Evolutionary conservation across 192 early-diverging fungal genomes (phyloP).

Genomic region (Coemansia sp.): DNA sequence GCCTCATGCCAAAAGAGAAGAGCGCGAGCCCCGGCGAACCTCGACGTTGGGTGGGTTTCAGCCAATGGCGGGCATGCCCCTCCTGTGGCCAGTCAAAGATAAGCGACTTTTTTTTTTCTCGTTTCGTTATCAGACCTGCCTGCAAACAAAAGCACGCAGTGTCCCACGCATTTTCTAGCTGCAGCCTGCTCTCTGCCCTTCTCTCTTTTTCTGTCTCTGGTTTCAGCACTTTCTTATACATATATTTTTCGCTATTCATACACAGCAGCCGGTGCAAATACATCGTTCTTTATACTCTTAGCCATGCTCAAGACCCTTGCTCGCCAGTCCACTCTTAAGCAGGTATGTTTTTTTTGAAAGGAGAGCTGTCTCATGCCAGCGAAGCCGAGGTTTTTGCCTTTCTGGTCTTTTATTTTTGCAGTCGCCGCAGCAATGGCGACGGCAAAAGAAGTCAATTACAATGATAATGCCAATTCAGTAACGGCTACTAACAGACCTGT

Average conservation of each 20-base stretch:
- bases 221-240: background rate
- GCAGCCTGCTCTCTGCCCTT: background rate
- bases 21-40: background rate
- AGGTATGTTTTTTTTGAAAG: slow-evolving; percentile 25
- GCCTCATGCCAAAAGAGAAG: background rate
- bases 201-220: slow-evolving; percentile 1
- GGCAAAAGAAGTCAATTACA: background rate
- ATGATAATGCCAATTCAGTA: background rate
- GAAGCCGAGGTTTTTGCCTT: too few relatives aligned
- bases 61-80: background rate
- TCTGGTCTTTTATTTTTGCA: background rate
- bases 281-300: background rate
- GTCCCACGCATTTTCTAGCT: background rate
- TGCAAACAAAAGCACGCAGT: background rate
- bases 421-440: background rate
- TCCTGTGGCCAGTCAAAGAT: background rate
- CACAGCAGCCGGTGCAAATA: background rate
- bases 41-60: background rate
- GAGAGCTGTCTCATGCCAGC: too few relatives aligned
- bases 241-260: slow-evolving; percentile 8
- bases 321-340: slow-evolving; percentile 46
- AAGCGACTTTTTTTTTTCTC: background rate
- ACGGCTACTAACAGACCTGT: background rate
- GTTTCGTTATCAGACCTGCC: background rate
- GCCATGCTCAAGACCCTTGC: slow-evolving; percentile 42